Evolutionary conservation across 495 filamentous ascomycete species (phyloP).

Genomic region (Penicillium odoratum): DNA sequence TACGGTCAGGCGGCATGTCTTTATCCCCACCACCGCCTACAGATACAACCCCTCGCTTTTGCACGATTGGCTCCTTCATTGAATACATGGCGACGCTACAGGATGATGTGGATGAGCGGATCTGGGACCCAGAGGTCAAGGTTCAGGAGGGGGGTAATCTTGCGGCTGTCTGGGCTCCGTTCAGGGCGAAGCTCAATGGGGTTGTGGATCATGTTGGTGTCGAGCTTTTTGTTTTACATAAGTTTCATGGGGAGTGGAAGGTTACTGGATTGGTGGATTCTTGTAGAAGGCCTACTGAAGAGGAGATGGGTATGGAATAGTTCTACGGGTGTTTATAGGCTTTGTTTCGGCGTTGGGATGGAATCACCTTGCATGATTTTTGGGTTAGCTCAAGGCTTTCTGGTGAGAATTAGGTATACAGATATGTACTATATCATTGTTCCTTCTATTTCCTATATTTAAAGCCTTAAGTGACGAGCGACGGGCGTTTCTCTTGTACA

Average conservation of each 20-base stretch:
- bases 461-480: too few relatives aligned
- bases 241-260: slow-evolving; percentile 40
- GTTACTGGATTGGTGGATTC: slow-evolving; percentile 44
- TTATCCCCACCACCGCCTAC: slow-evolving; percentile 35
- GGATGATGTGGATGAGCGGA: slow-evolving; percentile 39
- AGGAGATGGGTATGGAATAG: slow-evolving; percentile 31
- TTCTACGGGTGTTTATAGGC: not conserved
- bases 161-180: slow-evolving; percentile 43
- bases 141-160: slow-evolving; percentile 33
- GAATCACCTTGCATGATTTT: too few relatives aligned
- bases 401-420: too few relatives aligned
- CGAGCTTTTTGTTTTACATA: slow-evolving; percentile 41
- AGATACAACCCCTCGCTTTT: slow-evolving; percentile 36
- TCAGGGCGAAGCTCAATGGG: slow-evolving; percentile 40
- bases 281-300: slow-evolving; percentile 36
- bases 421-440: too few relatives aligned
- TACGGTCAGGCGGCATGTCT: slow-evolving; percentile 41
- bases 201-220: slow-evolving; percentile 44
- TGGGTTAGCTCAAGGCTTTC: too few relatives aligned
- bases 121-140: slow-evolving; percentile 41
- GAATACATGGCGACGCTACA: slow-evolving; percentile 33
- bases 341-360: not conserved
- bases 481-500: too few relatives aligned
- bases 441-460: too few relatives aligned
- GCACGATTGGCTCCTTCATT: slow-evolving; percentile 41